Base-by-base conservation (phyloP, 306 rosid species). In the Quercus wislizeni region DNA sequence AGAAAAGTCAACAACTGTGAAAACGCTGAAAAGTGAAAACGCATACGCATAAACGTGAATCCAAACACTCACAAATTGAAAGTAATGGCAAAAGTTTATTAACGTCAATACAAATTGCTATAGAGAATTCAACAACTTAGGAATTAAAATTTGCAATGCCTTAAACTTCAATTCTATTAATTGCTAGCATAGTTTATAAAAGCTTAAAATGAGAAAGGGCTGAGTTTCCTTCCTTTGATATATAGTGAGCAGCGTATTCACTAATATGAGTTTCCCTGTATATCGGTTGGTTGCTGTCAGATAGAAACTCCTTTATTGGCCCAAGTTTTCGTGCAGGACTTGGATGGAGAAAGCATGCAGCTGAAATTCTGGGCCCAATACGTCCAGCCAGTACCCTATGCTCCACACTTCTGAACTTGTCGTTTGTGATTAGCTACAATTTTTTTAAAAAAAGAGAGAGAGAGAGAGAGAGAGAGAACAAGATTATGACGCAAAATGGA, bases 311-410 rank as follows among this genome's bases (percentile, higher is more conserved):
- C 56, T 88, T 74, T 49, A 87, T 81, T 12, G 97, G 98, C 6
- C 86, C 90, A 38, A 71, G 18, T 52, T 73, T 90, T 1, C 74
- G 71, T 1, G 62, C 54, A 2, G 88, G 76, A 62, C 82, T 80
- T 20, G 98, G 98, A 85, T 93, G 92, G 77, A 91, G 52, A 46
- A 88, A 88, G 75, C 92, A 92, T 58, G 98, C 97, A 27, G 82
- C 88, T 75, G 97, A 91, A 27, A 80, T 81, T 78, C 98, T 86
- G 3, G 97, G 90, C 18, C 89, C 95, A 43, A 72, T 55, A 13
- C 80, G 14, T 81, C 92, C 43, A 38, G 43, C 43, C 10, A 38
- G 43, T 38, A 38, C 43, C 43, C 43, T 38, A 38, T 38, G 43
- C 43, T 90, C 89, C 72, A 88, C 92, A 28, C 95, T 91, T 71